A percentile compares a stretch with the other conserved stretches of the same genome.
These are phyloP conservation scores for Aspergillus sp. DNA, from an alignment of 2,329 filamentous ascomycete species.

Conservation along the genomic window DNA sequence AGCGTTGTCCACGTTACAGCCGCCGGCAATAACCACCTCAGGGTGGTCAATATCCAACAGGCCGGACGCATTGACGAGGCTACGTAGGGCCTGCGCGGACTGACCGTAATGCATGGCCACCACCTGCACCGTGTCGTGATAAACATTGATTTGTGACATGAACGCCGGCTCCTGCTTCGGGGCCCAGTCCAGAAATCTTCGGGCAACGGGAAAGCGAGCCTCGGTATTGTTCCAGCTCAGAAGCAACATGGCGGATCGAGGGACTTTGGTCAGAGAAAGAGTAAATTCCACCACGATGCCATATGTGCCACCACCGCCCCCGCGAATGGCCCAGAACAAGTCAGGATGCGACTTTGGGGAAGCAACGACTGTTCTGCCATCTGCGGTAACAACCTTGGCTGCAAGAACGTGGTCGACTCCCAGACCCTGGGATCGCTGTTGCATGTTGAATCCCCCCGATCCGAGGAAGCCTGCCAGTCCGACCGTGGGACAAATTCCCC, in stretches of 20 bases:
- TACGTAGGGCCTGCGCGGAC: neutral
- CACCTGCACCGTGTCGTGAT: neutral
- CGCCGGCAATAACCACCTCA: neutral
- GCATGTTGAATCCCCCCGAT: slow-evolving; percentile 1
- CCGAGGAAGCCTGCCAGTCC: neutral
- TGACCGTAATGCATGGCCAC: neutral
- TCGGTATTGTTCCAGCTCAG: neutral
- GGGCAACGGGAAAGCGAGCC: neutral
- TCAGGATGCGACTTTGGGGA: neutral
- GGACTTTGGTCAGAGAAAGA: neutral
- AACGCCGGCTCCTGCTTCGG: neutral
- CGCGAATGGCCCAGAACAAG: slow-evolving; percentile 1
- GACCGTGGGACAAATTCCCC: neutral
- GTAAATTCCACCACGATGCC: neutral
- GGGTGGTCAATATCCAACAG: neutral
- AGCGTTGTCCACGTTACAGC: neutral
- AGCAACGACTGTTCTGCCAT: neutral
- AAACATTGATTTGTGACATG: slow-evolving; percentile 1
- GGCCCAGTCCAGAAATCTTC: neutral
- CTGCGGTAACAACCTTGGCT: neutral
- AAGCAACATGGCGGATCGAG: neutral
- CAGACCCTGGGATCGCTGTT: neutral
- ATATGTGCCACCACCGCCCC: neutral
- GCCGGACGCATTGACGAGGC: neutral
- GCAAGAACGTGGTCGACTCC: neutral